Evolutionary conservation across 2,329 filamentous ascomycete species (phyloP), one percentile per base, ranked within the genome.

Genomic region (Metarhizium guizhouense): DNA sequence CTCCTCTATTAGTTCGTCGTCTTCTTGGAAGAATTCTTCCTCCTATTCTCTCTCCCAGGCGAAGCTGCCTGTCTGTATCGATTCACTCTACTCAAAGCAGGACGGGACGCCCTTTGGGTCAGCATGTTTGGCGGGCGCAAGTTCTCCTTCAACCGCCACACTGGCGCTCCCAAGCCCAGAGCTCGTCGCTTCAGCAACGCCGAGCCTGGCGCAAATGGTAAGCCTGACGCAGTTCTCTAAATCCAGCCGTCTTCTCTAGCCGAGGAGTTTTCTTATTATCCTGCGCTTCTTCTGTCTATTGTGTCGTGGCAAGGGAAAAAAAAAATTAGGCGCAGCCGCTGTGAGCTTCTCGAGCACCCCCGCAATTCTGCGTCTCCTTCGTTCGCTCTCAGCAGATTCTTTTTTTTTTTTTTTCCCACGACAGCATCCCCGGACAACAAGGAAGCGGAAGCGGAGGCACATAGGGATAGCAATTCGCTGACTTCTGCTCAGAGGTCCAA

Each of bases 91-190:
- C 45, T 45, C 42, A 20, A 25, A 36, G 32, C 18, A 36, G 18
- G 20, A 47, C 18, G 14, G 18, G 11, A 47, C 18, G 52, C 54
- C 16, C 11, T n/a, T 6, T 47, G 42, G 53, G 55, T 53, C 65
- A 72, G 63, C 54, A 79, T 79, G 73, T 81, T 81, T 63, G 71
- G 73, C 66, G 77, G 76, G 57, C 80, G 83, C 72, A 84, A 84
- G 67, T 85, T 85, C 70, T 84, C 81, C 60, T 85, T 86, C 72
- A 85, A 86, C 71, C 77, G 82, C 65, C 81, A 84, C 66, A 84
- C 83, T 53, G 83, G 83, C 63, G 77, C 79, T 45, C 83, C 83
- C 57, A 78, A 82, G 65, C 72, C 75, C 45, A 67, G 71, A 42
- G 65, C 70, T 47, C 75, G 82, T 59, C 78, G 82, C 61, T 85